phyloP scores from a whole-genome alignment of 176 grass and related monocot genomes.

The Oryza coarctata region DNA sequence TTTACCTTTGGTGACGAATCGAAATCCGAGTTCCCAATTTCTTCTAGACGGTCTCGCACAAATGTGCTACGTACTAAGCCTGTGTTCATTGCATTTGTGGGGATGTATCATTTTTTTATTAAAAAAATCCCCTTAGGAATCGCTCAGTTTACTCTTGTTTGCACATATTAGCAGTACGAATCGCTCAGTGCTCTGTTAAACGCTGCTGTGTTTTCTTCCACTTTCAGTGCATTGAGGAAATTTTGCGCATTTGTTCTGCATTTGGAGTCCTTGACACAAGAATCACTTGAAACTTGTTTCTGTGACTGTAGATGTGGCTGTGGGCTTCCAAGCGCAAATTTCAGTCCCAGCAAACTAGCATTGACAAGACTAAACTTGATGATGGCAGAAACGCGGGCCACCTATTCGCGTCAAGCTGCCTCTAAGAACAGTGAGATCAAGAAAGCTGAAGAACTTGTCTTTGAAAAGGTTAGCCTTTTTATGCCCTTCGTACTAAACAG shows the following conservation, averaged over 20 bases:
- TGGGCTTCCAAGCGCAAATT: conserved; percentile 27
- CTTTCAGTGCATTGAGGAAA: not conserved
- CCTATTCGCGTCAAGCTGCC: conserved; percentile 46
- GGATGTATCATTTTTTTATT: not conserved
- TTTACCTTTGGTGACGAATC: not conserved
- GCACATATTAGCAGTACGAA: not conserved
- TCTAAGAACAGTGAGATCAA: conserved; percentile 42
- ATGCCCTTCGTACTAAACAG: not conserved
- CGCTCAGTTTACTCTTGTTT: not conserved
- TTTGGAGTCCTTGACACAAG: not conserved
- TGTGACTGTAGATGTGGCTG: conserved; percentile 7
- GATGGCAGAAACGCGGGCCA: conserved; percentile 30
- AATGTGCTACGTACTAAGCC: not conserved
- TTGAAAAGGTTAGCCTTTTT: conserved; percentile 47
- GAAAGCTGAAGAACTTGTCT: conserved; percentile 25
- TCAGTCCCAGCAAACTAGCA: conserved; percentile 26
- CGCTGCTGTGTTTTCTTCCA: not conserved
- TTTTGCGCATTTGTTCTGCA: not conserved
- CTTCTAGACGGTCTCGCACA: not conserved
- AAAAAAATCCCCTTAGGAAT: no score
- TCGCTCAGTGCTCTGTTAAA: not conserved
- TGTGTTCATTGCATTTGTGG: not conserved
- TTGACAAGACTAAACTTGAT: conserved; percentile 37
- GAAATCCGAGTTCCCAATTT: not conserved
- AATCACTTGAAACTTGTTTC: conserved; percentile 2